Base-by-base conservation (phyloP, 441 rosid genomes). In the Daphne laureola region DNA sequence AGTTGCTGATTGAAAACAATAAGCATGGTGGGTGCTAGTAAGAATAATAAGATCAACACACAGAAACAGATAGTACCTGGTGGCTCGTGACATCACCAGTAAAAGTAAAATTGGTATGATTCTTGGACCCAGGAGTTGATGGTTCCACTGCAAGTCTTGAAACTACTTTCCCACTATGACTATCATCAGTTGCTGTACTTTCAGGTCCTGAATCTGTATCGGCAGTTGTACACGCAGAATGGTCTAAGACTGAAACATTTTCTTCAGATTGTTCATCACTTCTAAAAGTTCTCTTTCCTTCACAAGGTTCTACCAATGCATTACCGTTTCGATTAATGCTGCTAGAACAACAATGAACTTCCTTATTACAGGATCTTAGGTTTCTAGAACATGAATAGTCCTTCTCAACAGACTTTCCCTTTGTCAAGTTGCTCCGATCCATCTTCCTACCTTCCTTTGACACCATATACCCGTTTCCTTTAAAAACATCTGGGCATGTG, bases 251-350 rank as follows among this genome's bases (percentile, higher is more conserved):
- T 55, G 67, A 59, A 67, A 42, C 71, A 63, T 56, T 67, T 54
- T 68, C 70, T 55, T 66, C 65, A 48, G 62, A 49, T 57, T 44
- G 64, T 58, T 47, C 58, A 0, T 72, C 67, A 58, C 67, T 68
- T 51, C 61, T 63, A 9, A 67, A 17, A 43, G 57, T 72, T 52
- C 59, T 56, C 55, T 67, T 70, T 58, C 61, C 63, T 53, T 66
- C 67, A 66, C 57, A 53, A 62, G 68, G 68, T 68, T 85, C 82
- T 25, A 73, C 69, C 15, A 89, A 80, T 49, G 67, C 55, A 60
- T 68, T 78, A 53, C 67, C 60, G 21, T 38, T 43, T 59, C 71
- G 72, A 52, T 63, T 67, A 23, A 56, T 62, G 26, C 40, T 55
- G 63, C 64, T 52, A 31, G 44, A 54, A 62, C 60, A 49, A 42